These are phyloP conservation scores for Populus hybrid DNA, from an alignment of 441 rosid genomes.

Conservation along the genomic window DNA sequence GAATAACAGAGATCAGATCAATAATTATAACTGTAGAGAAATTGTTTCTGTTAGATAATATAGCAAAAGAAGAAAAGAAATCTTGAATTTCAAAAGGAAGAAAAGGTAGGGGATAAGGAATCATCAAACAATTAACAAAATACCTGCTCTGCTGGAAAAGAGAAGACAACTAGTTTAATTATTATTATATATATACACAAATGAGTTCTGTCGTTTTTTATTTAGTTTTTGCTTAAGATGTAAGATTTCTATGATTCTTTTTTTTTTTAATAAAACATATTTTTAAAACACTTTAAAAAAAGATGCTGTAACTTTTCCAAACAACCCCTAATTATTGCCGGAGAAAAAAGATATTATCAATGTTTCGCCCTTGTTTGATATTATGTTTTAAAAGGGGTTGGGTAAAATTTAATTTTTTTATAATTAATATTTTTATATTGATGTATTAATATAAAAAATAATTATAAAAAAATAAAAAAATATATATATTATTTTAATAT, in stretches of 20 bases:
- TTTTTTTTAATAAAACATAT: too few relatives aligned
- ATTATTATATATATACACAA: not conserved
- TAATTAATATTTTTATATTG: too few relatives aligned
- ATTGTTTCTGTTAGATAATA: not conserved
- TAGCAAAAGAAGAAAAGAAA: not conserved
- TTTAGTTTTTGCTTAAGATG: slow-evolving; percentile 5
- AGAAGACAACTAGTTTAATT: not conserved
- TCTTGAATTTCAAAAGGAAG: not conserved
- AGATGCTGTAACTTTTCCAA: too few relatives aligned
- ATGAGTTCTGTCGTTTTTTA: not conserved
- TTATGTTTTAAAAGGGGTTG: too few relatives aligned
- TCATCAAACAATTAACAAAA: not conserved
- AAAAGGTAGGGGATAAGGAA: not conserved
- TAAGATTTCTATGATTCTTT: slow-evolving; percentile 11
- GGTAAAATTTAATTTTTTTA: too few relatives aligned
- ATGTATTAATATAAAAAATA: too few relatives aligned
- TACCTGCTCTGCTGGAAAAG: not conserved
- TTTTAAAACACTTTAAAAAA: too few relatives aligned
- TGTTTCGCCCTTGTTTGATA: too few relatives aligned
- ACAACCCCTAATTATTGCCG: too few relatives aligned
- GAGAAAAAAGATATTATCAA: not conserved
- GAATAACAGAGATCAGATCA: slow-evolving; percentile 12
- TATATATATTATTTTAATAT: too few relatives aligned
- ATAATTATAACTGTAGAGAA: not conserved
- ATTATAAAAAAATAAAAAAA: too few relatives aligned